Evolutionary conservation across 2,329 filamentous ascomycete species (phyloP).

Genomic region (Incumbomyces lentus): DNA sequence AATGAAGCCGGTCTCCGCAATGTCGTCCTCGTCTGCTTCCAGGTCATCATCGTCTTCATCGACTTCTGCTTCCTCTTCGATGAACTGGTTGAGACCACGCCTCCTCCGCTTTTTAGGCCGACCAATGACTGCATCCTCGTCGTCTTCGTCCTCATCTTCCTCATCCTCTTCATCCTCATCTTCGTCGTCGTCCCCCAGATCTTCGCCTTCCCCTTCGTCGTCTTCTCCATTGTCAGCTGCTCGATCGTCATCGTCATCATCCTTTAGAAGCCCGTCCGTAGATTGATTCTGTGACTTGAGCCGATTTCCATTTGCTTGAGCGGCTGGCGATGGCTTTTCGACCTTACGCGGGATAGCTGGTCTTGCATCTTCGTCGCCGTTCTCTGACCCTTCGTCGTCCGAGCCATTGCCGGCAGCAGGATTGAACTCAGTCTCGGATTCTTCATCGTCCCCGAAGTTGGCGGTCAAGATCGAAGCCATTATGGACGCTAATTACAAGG

Average conservation of each 20-base stretch:
- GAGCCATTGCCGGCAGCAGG: slow-evolving; percentile 64
- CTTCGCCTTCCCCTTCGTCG: slow-evolving; percentile 28
- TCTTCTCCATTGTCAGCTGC: slow-evolving; percentile 23
- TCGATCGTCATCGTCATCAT: slow-evolving; percentile 32
- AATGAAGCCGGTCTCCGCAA: slow-evolving; percentile 73
- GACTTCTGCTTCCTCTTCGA: slow-evolving; percentile 97
- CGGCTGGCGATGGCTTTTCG: slow-evolving; percentile 11
- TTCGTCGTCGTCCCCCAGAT: slow-evolving; percentile 40
- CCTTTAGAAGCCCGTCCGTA: slow-evolving; percentile 33
- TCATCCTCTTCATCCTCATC: slow-evolving; percentile 46
- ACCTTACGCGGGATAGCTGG: slow-evolving; percentile 9
- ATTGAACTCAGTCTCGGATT: slow-evolving; percentile 82
- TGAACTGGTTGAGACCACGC: slow-evolving; percentile 70
- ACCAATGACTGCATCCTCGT: slow-evolving; percentile 34
- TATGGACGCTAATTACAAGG: neutral
- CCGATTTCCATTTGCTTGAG: neutral
- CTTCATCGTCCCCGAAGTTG: slow-evolving; percentile 42
- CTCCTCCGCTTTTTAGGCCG: slow-evolving; percentile 69
- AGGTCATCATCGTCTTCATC: slow-evolving; percentile 84
- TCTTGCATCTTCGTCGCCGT: slow-evolving; percentile 22
- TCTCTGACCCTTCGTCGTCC: slow-evolving; percentile 40
- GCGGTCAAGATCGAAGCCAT: slow-evolving; percentile 39
- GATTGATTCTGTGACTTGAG: slow-evolving; percentile 22
- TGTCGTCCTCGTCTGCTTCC: slow-evolving; percentile 81
- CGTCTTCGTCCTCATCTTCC: slow-evolving; percentile 42